phyloP scores from a whole-genome alignment of 2,329 filamentous ascomycete species.

The Bipolaris zeicola region DNA sequence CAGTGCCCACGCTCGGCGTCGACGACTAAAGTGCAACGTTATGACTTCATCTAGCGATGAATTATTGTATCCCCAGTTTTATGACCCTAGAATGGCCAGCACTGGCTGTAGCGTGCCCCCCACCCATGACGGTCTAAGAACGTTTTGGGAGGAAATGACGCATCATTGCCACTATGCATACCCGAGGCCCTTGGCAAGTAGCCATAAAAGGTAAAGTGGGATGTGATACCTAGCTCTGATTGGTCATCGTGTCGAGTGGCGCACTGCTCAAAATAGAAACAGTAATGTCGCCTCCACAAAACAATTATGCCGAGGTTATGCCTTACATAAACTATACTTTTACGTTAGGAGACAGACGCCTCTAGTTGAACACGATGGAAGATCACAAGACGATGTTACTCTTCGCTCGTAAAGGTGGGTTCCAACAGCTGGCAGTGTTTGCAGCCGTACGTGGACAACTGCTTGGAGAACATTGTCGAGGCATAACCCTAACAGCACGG shows the following conservation, averaged over 20 bases:
- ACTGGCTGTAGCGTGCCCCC: slow-evolving; percentile 11
- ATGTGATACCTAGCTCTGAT: neutral
- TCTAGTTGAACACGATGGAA: neutral
- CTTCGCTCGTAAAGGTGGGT: slow-evolving; percentile 1
- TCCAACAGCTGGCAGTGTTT: neutral
- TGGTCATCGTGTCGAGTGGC: slow-evolving; percentile 3
- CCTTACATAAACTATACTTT: slow-evolving; percentile 8
- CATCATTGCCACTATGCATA: slow-evolving; percentile 4
- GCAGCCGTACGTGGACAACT: neutral
- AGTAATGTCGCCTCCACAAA: slow-evolving; percentile 9
- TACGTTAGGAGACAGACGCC: neutral
- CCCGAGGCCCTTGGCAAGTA: neutral
- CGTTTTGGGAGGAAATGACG: slow-evolving; percentile 8
- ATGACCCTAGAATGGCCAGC: slow-evolving; percentile 6
- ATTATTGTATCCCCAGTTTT: slow-evolving; percentile 17
- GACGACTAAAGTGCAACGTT: slow-evolving; percentile 9
- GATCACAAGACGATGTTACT: slow-evolving; percentile 1
- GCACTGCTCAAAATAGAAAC: slow-evolving; percentile 9
- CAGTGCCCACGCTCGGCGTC: slow-evolving; percentile 5
- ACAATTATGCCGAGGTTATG: slow-evolving; percentile 16
- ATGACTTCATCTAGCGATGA: slow-evolving; percentile 12
- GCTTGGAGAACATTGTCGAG: neutral
- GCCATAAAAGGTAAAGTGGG: neutral
- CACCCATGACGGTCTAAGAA: slow-evolving; percentile 1
- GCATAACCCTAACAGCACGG: neutral